phyloP scores from a whole-genome alignment of 257 asterid species.

The Vinca minor region DNA sequence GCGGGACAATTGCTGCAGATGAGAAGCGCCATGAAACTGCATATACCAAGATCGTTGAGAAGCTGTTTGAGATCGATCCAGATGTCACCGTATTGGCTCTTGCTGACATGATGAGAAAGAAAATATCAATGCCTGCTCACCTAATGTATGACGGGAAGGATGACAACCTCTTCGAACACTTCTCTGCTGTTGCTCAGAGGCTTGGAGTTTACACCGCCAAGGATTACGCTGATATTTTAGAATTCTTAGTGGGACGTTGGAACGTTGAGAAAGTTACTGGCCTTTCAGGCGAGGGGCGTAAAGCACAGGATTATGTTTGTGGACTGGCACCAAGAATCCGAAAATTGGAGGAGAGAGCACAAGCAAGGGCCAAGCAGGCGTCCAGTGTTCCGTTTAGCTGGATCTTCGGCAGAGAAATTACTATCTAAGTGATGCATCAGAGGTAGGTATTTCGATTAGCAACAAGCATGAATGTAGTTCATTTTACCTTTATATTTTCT shows the following conservation, averaged over 20 bases:
- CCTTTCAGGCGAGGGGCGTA: conserved; percentile 58
- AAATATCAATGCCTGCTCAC: conserved; percentile 74
- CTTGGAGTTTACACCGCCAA: conserved; percentile 63
- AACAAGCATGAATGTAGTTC: background rate
- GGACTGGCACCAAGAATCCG: conserved; percentile 52
- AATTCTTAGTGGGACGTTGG: conserved; percentile 56
- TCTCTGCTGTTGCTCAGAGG: conserved; percentile 59
- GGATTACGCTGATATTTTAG: conserved; percentile 69
- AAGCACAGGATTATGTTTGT: conserved; percentile 68
- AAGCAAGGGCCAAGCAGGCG: conserved; percentile 38
- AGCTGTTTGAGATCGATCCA: conserved; percentile 71
- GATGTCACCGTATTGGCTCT: conserved; percentile 47
- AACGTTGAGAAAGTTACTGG: conserved; percentile 53
- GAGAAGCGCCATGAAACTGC: conserved; percentile 85
- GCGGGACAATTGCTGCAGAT: conserved; percentile 67
- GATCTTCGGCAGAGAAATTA: conserved; percentile 47
- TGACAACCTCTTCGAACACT: conserved; percentile 53
- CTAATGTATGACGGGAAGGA: conserved; percentile 65
- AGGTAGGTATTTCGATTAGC: conserved; percentile 4
- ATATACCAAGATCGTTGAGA: conserved; percentile 58
- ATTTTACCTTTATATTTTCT: background rate
- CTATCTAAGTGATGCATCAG: conserved; percentile 19
- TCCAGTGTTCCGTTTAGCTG: conserved; percentile 51
- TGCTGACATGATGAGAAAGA: conserved; percentile 74
- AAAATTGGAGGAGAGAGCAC: conserved; percentile 63